These are phyloP conservation scores for Gynochthodes officinalis DNA, from an alignment of 257 asterid species.

Conservation along the genomic window DNA sequence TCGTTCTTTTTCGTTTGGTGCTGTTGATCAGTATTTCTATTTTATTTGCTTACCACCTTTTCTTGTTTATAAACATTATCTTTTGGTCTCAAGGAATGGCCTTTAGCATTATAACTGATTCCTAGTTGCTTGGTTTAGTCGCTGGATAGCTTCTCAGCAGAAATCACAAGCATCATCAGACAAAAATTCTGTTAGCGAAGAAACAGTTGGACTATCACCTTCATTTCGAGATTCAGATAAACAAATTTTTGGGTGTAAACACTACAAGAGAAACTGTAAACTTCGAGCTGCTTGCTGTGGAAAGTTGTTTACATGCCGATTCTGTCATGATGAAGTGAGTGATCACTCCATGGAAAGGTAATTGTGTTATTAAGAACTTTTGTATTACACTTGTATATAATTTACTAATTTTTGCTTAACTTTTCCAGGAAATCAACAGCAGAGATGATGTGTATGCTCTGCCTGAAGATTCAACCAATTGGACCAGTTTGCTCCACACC, in stretches of 20 bases:
- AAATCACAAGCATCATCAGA: slow-evolving; percentile 38
- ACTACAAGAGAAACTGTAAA: slow-evolving; percentile 47
- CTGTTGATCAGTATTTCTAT: not conserved
- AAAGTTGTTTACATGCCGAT: slow-evolving; percentile 41
- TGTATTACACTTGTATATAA: not conserved
- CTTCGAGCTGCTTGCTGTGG: slow-evolving; percentile 50
- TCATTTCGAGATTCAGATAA: slow-evolving; percentile 36
- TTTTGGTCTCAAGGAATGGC: not conserved
- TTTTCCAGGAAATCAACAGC: slow-evolving; percentile 36
- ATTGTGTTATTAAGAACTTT: slow-evolving; percentile 6
- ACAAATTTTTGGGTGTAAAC: slow-evolving; percentile 38
- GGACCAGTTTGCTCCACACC: slow-evolving; percentile 45
- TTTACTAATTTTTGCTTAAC: slow-evolving; percentile 1
- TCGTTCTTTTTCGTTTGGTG: not conserved
- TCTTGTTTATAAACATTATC: not conserved
- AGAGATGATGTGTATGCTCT: slow-evolving; percentile 50
- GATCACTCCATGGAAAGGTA: slow-evolving; percentile 47
- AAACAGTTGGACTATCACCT: slow-evolving; percentile 33
- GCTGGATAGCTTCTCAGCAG: slow-evolving; percentile 57
- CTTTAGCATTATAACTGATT: slow-evolving; percentile 4
- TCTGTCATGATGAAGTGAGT: slow-evolving; percentile 47
- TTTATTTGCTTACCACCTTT: not conserved
- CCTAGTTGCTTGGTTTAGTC: slow-evolving; percentile 25
- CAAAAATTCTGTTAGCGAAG: slow-evolving; percentile 28
- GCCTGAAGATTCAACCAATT: slow-evolving; percentile 42